Base-by-base conservation (phyloP, 1,284 basidiomycete species). In the Porogramme epimiltina region DNA sequence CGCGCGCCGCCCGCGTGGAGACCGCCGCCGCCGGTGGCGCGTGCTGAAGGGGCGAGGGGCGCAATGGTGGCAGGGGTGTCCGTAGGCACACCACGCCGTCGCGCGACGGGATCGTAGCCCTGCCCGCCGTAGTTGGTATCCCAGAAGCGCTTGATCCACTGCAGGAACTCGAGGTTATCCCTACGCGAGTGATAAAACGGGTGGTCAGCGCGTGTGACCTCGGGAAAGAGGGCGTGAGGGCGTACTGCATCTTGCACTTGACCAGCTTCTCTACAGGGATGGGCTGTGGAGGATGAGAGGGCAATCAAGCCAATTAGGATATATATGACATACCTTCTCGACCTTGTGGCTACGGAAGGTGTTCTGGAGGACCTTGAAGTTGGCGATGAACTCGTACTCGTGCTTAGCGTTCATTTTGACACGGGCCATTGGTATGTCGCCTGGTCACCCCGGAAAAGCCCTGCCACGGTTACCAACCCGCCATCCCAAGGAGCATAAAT, bases 201-300 rank as follows among this genome's bases (percentile, higher is more conserved):
- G 49, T 37, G 45, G 51, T 19, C 49, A 45, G 40, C 44, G 51
- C 45, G 50, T 22, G 43, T 45, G 40, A 49, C 22, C 18, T n/a
- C n/a, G 18, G 55, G 19, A 31, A 20, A 39, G 18, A 47, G 18
- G 20, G n/a, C 19, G 47, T 36, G 4, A 20, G n/a, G 34, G 84
- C 88, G 70, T 73, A 91, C 88, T 98, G 97, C 96, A 99, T 99
- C 78, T 98, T 98, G 80, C 96, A 99, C 74, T 96, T 96, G 42
- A 95, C 85, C 47, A 99, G 83, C 63, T 81, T 88, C 61, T 98
- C 95, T 24, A 99, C 90, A 1, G 84, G 91, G 66, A 99, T 95
- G 15, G 96, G 95, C 93, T 96, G 55, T 20, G 42, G 26, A 24
- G 19, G 20, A 42, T 58, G 37, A 49, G 50, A 3, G 38, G 28